Base-by-base conservation (phyloP, 2,329 filamentous ascomycete genomes). In the Colletotrichum magnum region DNA sequence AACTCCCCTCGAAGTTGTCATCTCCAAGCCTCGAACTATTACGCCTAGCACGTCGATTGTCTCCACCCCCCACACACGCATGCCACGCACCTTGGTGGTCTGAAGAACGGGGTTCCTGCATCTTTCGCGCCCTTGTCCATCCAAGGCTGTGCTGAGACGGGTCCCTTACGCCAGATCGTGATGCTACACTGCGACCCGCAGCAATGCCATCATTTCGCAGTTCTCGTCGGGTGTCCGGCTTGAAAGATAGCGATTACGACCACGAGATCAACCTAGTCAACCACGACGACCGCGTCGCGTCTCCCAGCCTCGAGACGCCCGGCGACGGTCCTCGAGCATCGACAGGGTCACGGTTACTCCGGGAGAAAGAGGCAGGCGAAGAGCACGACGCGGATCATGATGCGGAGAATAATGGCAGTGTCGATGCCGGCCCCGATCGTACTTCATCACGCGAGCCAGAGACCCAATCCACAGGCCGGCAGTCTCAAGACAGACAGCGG, bases 221-320 rank as follows among this genome's bases (percentile, higher is more conserved):
- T 72, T 88, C 86, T 72, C 88, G 89, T 75, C 88, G 89, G 75
- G 86, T 83, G 45, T 77, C 83, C 59, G 81, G 83, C 64, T 82
- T 90, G 66, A 85, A 86, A 77, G 88, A 90, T 72, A 82, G 81
- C 77, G 89, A 92, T 73, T 92, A 91, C 75, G 90, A 92, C 74
- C 92, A 93, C 79, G 90, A 91, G 77, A 94, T 95, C 76, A 81
- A 78, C 73, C 87, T 95, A 45, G 84, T 93, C 73, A 91, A 94
- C 78, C 82, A 84, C 64, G 83, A 83, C 75, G 71, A 76, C 70
- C 41, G 32, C 58, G 63, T 52, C 43, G 65, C 59, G 6, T 45
- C 69, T 10, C 52, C 62, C n/a, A 71, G 69, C 18, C 43, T 50
- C 26, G 67, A 66, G 18, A 53, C 57, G 28, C 28, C 58, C 26